Evolutionary conservation across 2,329 filamentous ascomycete genomes (phyloP), one percentile per base, ranked within the genome.

Genomic region (Dendrostoma leiphaemia): DNA sequence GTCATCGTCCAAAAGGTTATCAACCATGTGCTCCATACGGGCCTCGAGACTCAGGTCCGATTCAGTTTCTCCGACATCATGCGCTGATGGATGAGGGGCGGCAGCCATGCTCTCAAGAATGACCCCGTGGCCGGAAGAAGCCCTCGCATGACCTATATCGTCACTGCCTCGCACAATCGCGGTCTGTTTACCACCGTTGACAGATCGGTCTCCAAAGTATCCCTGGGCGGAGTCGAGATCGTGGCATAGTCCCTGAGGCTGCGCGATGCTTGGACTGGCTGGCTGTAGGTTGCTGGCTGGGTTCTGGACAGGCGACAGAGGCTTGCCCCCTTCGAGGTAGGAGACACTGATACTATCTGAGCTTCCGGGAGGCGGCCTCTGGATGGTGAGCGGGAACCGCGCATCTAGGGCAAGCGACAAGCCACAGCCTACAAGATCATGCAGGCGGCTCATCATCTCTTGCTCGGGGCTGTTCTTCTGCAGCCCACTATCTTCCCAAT

Each of bases 1-100:
- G 38, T 55, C 56, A 34, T 55, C 52, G 6, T 58, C 56, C 23
- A 81, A 62, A 56, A 81, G 79, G 5, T 74, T 75, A 23, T 76
- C 72, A n/a, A 81, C 67, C 64, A 80, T 75, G 34, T 49, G 31
- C 23, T 50, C 47, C 47, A 59, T 57, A 37, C 52, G 43, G 21
- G 45, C 53, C 32, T 59, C 54, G 15, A 59, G 46, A 34, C 41
- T 52, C 19, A 54, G 28, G 2, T 59, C 54, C 4, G 54, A 46
- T 32, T 59, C 57, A 3, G 56, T 51, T 21, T 62, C 59, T 41
- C 48, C 35, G 12, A 47, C 35, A 24, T 49, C 51, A 40, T 38
- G 40, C 46, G 51, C 48, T 48, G 28, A n/a, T 26, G 32, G 29
- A 29, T 15, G 28, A 15, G 24, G 34, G 10, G 26, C 12, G 23